Evolutionary conservation across 1,284 basidiomycete genomes (phyloP), one percentile per base, ranked within the genome.

Genomic region (Cerioporus squamosus): DNA sequence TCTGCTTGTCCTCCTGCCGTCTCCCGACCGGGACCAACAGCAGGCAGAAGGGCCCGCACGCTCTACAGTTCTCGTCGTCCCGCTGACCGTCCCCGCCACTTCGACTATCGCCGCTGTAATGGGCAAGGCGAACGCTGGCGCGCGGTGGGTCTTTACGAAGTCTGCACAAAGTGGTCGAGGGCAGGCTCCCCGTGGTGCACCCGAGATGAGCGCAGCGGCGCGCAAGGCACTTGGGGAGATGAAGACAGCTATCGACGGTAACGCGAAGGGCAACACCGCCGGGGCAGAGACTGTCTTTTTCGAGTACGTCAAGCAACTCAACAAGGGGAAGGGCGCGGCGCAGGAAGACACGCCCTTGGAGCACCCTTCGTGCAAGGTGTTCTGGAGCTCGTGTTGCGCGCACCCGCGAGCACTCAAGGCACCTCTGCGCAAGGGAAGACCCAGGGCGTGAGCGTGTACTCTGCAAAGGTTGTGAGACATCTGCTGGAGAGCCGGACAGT

Each of bases 21-120:
- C 75, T 55, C 63, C 70, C 9, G 59, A 66, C 24, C 42, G 55
- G 33, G 57, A 60, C 10, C 15, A 60, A 5, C 15, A 47, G 20
- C 56, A 60, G 14, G 53, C 56, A 8, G 61, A 65, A 7, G 42
- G 51, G 5, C 61, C 73, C 43, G 57, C 68, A 20, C 78, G 78
- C 10, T 84, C 86, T 2, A 81, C 76, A 24, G 70, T 91, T 9
- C 72, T 88, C 36, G 78, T 84, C 24, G 74, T 90, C 1, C 89
- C 90, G 0, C 72, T 83, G 53, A 74, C 73, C 1, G 75, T 82
- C 2, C 84, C 82, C 6, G 51, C 70, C 1, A 71, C 67, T 3
- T 90, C 89, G 0, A 88, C 77, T 6, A 81, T 91, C 48, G 84
- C 86, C 2, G 77, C 77, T 52, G 88, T 86, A 0, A 77, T 91